These are phyloP conservation scores for Salvia sclarea DNA, from an alignment of 305 asterid species.

Conservation along the genomic window DNA sequence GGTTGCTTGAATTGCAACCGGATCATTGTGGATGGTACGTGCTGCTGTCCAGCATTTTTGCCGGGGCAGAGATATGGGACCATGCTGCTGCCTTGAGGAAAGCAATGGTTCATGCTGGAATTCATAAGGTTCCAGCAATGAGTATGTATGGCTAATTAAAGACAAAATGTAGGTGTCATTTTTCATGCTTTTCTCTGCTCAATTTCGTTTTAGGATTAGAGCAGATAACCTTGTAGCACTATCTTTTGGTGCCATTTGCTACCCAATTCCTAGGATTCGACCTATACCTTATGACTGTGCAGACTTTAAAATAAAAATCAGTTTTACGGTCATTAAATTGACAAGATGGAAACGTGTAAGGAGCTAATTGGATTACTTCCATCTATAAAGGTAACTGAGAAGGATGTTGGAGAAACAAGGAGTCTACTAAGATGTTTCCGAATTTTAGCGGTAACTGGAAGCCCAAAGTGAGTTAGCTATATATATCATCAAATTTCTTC, in stretches of 20 bases:
- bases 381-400: not conserved
- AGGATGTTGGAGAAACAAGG: not conserved
- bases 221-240: not conserved
- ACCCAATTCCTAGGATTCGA: not conserved
- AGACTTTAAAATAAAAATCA: not conserved
- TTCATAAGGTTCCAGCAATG: constrained; percentile 68
- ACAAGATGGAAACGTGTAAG: not conserved
- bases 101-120: constrained; percentile 62
- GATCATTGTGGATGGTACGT: constrained; percentile 64
- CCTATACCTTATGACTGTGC: not conserved
- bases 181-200: not conserved
- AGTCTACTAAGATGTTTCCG: not conserved
- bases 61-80: constrained; percentile 76
- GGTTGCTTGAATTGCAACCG: constrained; percentile 57
- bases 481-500: not conserved
- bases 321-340: not conserved
- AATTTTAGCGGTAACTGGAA: not conserved
- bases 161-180: constrained; percentile 10
- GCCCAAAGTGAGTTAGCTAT: no score
- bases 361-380: no score
- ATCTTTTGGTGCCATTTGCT: not conserved
- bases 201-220: not conserved
- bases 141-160: constrained; percentile 51
- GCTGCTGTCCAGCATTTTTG: constrained; percentile 69
- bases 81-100: constrained; percentile 69